These are phyloP conservation scores for Nannizziopsis barbatae DNA, from an alignment of 2,329 filamentous ascomycete species.

Conservation along the genomic window DNA sequence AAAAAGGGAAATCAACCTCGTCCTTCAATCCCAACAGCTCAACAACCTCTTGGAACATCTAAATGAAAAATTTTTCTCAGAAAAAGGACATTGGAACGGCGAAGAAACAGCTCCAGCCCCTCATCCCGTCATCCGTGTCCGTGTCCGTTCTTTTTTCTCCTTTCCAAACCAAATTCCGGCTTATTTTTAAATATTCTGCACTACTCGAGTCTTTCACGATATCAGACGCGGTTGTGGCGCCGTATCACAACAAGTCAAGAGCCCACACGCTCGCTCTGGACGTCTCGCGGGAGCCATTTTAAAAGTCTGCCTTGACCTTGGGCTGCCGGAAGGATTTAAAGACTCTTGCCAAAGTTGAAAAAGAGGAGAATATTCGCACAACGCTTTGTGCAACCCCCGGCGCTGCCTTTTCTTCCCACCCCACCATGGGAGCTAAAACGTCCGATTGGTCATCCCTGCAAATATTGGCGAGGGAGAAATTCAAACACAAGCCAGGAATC, in stretches of 20 bases:
- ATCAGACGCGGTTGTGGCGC: neutral
- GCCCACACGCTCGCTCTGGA: neutral
- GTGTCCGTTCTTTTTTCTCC: neutral
- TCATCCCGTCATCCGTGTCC: neutral
- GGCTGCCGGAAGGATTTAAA: too few species aligned
- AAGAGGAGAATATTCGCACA: neutral
- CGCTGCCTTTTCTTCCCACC: neutral
- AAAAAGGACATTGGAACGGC: too few species aligned
- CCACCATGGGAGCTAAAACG: conserved; percentile 1
- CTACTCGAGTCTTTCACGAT: neutral
- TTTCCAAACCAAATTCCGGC: neutral
- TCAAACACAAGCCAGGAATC: neutral
- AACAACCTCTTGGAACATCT: neutral
- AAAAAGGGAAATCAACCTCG: conserved; percentile 1
- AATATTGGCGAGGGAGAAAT: neutral
- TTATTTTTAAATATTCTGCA: neutral
- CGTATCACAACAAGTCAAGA: neutral
- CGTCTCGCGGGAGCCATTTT: too few species aligned
- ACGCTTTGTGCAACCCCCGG: neutral
- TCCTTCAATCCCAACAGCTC: neutral
- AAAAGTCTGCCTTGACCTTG: too few species aligned
- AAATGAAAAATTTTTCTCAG: too few species aligned
- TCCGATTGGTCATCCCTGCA: conserved; percentile 10
- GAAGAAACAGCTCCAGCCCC: neutral
- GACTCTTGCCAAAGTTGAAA: too few species aligned